phyloP scores from a whole-genome alignment of 352 stramenopile species.

The Thraustochytrium sp. region DNA sequence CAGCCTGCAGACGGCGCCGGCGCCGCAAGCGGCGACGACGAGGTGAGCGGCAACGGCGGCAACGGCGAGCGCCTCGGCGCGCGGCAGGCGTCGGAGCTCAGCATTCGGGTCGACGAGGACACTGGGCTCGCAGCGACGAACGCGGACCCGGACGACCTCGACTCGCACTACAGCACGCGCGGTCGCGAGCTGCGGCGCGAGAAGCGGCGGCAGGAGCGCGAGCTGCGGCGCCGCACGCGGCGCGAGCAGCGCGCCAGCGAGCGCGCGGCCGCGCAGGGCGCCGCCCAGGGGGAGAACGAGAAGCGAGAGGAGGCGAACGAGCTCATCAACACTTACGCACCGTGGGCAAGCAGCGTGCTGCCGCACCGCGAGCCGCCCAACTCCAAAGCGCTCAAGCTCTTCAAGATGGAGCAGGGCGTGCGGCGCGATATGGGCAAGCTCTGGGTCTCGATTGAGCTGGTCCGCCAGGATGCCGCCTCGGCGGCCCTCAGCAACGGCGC shows the following conservation, averaged over 20 bases:
- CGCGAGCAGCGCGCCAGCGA: neutral
- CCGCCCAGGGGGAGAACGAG: slow-evolving; percentile 40
- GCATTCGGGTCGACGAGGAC: neutral
- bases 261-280: neutral
- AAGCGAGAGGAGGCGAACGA: slow-evolving; percentile 46
- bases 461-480: slow-evolving; percentile 73
- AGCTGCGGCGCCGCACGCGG: neutral
- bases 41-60: neutral
- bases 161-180: neutral
- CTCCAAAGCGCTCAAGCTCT: slow-evolving; percentile 18
- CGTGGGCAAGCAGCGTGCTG: neutral
- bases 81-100: neutral
- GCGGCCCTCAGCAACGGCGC: slow-evolving; percentile 62
- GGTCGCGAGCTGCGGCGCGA: neutral
- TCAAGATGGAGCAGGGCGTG: slow-evolving; percentile 1
- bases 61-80: neutral
- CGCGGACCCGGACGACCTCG: neutral
- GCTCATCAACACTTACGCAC: slow-evolving; percentile 47
- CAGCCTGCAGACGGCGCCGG: neutral
- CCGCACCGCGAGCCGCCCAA: slow-evolving; percentile 24
- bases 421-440: slow-evolving; percentile 63
- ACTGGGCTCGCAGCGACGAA: neutral
- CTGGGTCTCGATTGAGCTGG: slow-evolving; percentile 73
- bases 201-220: neutral
- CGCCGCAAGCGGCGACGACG: neutral